These are phyloP conservation scores for Spatholobus suberectus DNA, from an alignment of 306 rosid genomes.

Conservation along the genomic window DNA sequence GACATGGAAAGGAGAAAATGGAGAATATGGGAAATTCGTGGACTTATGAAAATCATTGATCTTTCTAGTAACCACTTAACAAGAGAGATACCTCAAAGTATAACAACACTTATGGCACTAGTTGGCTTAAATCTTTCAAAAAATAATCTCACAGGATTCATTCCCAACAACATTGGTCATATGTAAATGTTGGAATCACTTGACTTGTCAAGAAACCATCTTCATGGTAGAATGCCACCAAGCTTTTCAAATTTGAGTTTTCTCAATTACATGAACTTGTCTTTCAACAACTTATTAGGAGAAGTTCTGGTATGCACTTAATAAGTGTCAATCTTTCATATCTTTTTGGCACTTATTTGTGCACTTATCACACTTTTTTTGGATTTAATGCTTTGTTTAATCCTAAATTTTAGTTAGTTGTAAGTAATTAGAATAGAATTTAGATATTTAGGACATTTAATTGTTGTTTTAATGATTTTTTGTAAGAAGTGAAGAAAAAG, in stretches of 20 bases:
- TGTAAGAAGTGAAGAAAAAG: no score
- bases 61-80: conserved; percentile 45
- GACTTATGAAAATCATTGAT: conserved; percentile 42
- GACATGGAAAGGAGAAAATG: conserved; percentile 41
- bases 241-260: conserved; percentile 14
- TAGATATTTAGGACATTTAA: no score
- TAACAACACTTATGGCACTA: conserved; percentile 40
- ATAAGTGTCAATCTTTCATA: no score
- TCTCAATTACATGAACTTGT: conserved; percentile 1
- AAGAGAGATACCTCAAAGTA: conserved; percentile 37
- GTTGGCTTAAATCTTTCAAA: conserved; percentile 43
- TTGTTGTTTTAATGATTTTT: no score
- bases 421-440: no score
- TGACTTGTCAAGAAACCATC: conserved; percentile 40
- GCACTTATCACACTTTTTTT: no score
- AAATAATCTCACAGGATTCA: conserved; percentile 41
- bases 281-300: conserved; percentile 18
- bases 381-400: no score
- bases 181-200: conserved; percentile 36
- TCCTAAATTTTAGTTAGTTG: no score
- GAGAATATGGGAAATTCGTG: conserved; percentile 43
- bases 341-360: no score
- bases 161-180: conserved; percentile 39
- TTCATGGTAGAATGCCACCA: not conserved
- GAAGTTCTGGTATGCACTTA: conserved; percentile 7